phyloP scores from a whole-genome alignment of 441 rosid genomes.

The Metrosideros polymorpha region DNA sequence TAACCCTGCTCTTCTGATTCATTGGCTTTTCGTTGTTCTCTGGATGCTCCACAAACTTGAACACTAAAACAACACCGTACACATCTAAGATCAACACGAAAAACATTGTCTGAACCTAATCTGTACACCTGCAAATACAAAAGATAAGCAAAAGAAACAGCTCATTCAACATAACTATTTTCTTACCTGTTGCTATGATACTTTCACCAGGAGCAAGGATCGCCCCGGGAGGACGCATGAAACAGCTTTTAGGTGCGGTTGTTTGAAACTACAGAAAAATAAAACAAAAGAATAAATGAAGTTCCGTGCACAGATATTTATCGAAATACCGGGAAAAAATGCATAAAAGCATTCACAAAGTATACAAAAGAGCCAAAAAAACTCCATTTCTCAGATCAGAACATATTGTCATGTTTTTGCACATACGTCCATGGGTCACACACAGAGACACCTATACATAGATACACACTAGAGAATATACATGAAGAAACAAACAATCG shows the following conservation, averaged over 20 bases:
- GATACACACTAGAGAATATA: background rate
- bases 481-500: background rate
- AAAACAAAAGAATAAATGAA: background rate
- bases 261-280: conserved; percentile 52
- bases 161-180: background rate
- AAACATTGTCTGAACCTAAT: background rate
- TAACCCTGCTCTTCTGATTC: conserved; percentile 57
- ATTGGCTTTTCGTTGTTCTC: conserved; percentile 73
- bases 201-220: conserved; percentile 63
- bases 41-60: conserved; percentile 64
- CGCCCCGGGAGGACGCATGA: conserved; percentile 77
- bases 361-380: background rate
- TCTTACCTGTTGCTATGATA: conserved; percentile 53
- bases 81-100: conserved; percentile 7
- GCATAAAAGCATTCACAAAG: background rate
- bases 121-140: background rate
- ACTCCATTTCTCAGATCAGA: background rate
- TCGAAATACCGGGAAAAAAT: background rate
- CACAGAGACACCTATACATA: background rate
- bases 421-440: background rate
- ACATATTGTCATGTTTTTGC: background rate
- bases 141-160: background rate
- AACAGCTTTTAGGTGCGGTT: conserved; percentile 72
- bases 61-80: conserved; percentile 23
- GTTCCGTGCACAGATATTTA: background rate